Evolutionary conservation across 2,329 filamentous ascomycete species (phyloP).

Genomic region (Colletotrichum chrysophilum): DNA sequence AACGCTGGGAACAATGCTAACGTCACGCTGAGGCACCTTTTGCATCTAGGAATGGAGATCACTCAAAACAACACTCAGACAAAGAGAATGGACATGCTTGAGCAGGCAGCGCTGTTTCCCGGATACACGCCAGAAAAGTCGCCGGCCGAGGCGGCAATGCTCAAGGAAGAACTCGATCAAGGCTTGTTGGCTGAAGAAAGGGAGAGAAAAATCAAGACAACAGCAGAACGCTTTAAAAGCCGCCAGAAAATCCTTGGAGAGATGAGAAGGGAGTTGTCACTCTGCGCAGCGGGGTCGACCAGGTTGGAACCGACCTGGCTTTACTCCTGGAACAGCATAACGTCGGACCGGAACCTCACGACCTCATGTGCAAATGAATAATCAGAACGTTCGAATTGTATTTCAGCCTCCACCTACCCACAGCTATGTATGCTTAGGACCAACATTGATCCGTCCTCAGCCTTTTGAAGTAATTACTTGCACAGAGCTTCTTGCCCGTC

Average conservation of each 20-base stretch:
- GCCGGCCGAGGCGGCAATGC: not conserved
- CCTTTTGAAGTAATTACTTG: not conserved
- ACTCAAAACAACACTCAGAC: not conserved
- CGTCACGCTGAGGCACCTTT: not conserved
- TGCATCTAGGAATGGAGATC: not conserved
- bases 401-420: not conserved
- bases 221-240: not conserved
- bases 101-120: not conserved
- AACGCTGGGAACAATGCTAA: not conserved
- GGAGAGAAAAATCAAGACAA: not conserved
- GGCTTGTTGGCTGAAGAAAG: not conserved
- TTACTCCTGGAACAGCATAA: not conserved
- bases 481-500: not conserved
- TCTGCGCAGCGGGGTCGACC: not conserved
- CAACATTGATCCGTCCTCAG: not conserved
- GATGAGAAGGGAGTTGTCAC: not conserved
- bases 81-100: not conserved
- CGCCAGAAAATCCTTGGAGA: rapidly evolving
- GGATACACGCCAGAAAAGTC: not conserved
- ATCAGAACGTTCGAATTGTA: not conserved
- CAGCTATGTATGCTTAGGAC: not conserved
- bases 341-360: not conserved
- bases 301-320: not conserved
- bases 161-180: not conserved
- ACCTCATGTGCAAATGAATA: not conserved